Evolutionary conservation across 306 rosid species (phyloP), one percentile per base, ranked within the genome.

Genomic region (Fragaria iinumae): DNA sequence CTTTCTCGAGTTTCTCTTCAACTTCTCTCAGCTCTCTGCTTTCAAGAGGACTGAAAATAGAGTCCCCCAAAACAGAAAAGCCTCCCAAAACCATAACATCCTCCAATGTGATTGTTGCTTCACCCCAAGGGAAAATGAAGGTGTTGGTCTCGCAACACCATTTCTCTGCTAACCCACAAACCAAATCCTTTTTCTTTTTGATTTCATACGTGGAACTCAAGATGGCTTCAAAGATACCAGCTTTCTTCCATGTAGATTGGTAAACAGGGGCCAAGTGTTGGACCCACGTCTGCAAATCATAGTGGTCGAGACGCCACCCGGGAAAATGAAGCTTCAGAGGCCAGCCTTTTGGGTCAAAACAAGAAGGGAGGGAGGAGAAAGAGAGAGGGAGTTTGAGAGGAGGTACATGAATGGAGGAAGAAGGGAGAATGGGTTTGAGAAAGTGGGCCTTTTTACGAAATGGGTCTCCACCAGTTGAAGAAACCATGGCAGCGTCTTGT

Each of bases 191-290:
- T 9, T 79, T 17, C 64, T 32, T 80, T 2, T 1, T 0, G 0
- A 90, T 73, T 29, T 6, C 1, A 12, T 29, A 76, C 32, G 41
- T 81, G 16, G 85, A 87, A 47, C 74, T 79, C 78, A 84, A 68
- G 16, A 87, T 77, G 10, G 91, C 82, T n/a, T 87, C 90, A 41
- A 82, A 76, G 18, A 90, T 84, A 4, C 86, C 90, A 47, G 59
- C 87, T 56, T 78, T 71, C 18, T 79, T 84, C 90, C 88, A 88
- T 39, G 76, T 11, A 10, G 83, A 67, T 63, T 67, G 84, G 55
- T 83, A 77, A 9, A 6, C 73, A 1, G 39, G 23, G 2, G 64
- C 69, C 72, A 90, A 62, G 25, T 76, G 2, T 18, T 81, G 41
- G 7, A 86, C 69, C 90, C 96, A 90, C 0, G 13, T 29, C 17